Conservation (phyloP, 495 filamentous ascomycete genomes). For the Pyrenula massariospora region DNA sequence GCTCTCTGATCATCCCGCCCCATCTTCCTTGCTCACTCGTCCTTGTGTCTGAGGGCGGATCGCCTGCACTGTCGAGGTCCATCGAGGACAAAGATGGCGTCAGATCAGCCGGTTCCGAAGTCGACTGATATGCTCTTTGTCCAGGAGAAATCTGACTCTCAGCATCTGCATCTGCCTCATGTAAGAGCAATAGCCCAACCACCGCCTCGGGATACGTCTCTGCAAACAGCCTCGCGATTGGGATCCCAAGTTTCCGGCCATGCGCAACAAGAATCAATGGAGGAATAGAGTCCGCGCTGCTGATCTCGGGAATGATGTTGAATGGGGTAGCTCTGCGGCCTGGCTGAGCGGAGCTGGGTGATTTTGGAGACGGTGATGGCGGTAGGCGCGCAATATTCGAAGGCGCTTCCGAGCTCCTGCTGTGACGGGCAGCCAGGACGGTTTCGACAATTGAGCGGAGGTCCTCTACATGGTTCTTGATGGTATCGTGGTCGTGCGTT, state of each 20-base stretch:
- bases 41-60: no score
- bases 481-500: not conserved
- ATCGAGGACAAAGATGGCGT: no score
- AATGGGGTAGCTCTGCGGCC: not conserved
- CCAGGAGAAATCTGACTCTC: no score
- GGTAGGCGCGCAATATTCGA: not conserved
- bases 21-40: no score
- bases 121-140: no score
- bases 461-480: not conserved
- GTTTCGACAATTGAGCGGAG: not conserved
- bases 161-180: no score
- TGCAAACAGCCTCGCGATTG: not conserved
- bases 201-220: not conserved
- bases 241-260: not conserved
- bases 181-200: not conserved
- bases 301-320: not conserved
- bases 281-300: not conserved
- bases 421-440: no score
- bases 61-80: no score
- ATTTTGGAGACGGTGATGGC: not conserved
- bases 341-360: not conserved
- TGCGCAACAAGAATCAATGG: not conserved
- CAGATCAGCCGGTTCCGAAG: no score
- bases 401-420: no score
- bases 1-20: no score